Conservation (phyloP, 2,329 filamentous ascomycete species). For the Botryotinia convoluta region DNA sequence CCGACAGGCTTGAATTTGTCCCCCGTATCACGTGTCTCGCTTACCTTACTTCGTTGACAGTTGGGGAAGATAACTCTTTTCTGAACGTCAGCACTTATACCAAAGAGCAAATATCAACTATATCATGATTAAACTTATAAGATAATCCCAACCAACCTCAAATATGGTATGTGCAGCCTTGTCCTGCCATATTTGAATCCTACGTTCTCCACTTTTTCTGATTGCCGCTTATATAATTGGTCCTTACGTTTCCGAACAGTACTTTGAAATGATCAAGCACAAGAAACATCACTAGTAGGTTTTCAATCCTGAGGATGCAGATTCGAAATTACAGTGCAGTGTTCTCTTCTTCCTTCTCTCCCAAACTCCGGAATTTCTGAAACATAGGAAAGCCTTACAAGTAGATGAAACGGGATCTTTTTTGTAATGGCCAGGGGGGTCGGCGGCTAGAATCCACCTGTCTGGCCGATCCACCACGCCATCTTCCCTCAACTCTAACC, state of each 20-base stretch:
- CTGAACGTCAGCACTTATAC: neutral
- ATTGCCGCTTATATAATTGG: neutral
- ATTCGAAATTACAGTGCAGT: neutral
- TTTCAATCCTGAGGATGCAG: neutral
- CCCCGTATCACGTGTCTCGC: constrained; percentile 7
- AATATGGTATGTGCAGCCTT: neutral
- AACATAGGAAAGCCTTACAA: neutral
- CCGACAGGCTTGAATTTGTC: neutral
- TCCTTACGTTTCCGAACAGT: neutral
- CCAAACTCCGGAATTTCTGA: neutral
- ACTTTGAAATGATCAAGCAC: neutral
- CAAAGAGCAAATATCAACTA: neutral
- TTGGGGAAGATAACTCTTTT: neutral
- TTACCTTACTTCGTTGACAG: neutral
- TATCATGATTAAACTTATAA: neutral
- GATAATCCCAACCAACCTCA: neutral
- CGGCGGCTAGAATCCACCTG: neutral
- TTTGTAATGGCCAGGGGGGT: neutral
- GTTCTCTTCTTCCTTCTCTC: neutral
- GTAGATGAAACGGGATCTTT: neutral
- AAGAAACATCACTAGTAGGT: neutral
- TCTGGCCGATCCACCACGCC: neutral
- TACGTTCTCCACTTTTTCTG: neutral
- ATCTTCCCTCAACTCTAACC: neutral
- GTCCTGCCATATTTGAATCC: neutral